Conservation (phyloP, 208 protist species). For the Lotmaria passim region DNA sequence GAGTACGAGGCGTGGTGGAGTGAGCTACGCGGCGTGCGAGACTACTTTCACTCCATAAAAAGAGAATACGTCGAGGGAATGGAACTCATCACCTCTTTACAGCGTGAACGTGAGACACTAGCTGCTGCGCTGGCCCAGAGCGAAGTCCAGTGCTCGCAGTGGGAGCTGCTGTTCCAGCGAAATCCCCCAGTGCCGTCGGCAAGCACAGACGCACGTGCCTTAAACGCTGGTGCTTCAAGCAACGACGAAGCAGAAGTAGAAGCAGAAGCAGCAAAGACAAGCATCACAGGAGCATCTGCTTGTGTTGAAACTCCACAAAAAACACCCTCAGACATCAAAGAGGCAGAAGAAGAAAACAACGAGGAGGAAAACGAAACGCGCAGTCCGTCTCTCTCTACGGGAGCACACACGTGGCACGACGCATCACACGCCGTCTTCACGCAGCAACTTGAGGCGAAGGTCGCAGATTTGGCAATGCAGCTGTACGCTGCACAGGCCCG, state of each 20-base stretch:
- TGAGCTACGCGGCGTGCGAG: neutral
- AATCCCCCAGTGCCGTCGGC: too few relatives aligned
- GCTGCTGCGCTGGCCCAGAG: constrained; percentile 30
- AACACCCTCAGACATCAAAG: too few relatives aligned
- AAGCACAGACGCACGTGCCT: too few relatives aligned
- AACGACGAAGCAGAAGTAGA: too few relatives aligned
- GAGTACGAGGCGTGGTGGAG: constrained; percentile 14
- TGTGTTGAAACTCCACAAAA: too few relatives aligned
- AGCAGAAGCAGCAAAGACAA: too few relatives aligned
- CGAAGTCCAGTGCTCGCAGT: constrained; percentile 26
- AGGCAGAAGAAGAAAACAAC: too few relatives aligned
- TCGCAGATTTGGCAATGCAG: constrained; percentile 61
- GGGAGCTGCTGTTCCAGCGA: constrained; percentile 39
- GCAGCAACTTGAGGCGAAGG: constrained; percentile 55
- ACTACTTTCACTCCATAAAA: constrained; percentile 11
- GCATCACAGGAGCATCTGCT: too few relatives aligned
- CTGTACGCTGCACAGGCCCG: constrained; percentile 42
- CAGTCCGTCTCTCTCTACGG: too few relatives aligned
- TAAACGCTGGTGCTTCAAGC: too few relatives aligned
- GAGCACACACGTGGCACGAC: neutral
- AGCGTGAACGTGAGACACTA: constrained; percentile 34
- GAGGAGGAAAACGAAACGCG: neutral
- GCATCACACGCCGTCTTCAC: constrained; percentile 6
- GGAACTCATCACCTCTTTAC: constrained; percentile 13
- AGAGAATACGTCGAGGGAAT: constrained; percentile 18